Conservation (phyloP, 768 basidiomycete genomes). For the Boletus reticulatus region DNA sequence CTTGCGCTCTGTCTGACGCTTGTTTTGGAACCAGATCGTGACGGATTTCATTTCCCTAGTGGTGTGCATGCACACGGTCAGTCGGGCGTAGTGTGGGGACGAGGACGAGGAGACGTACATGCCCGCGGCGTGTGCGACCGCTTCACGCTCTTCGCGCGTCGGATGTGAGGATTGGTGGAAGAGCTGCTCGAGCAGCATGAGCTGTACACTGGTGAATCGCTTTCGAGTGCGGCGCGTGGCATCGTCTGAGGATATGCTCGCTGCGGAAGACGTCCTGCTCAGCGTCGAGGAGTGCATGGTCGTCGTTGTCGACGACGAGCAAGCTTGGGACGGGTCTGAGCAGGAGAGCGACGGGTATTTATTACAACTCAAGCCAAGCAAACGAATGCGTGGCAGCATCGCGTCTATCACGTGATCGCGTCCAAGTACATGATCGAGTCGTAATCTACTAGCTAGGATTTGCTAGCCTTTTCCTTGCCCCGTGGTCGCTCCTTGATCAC, state of each 20-base stretch:
- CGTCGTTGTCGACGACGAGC: constrained; percentile 4
- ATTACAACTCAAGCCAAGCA: constrained; percentile 17
- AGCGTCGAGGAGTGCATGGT: constrained; percentile 30
- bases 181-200: constrained; percentile 70
- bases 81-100: not conserved
- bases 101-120: constrained; percentile 47
- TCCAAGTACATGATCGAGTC: constrained; percentile 9
- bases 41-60: constrained; percentile 35
- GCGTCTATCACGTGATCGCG: constrained; percentile 33
- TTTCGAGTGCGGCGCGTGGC: constrained; percentile 58
- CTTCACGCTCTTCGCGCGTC: constrained; percentile 70
- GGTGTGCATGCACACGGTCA: constrained; percentile 6
- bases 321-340: not conserved
- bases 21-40: constrained; percentile 37
- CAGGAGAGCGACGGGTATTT: constrained; percentile 20
- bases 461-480: constrained; percentile 49
- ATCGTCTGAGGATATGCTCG: constrained; percentile 56
- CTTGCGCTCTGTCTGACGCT: constrained; percentile 50
- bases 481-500: constrained; percentile 84
- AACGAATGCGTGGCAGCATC: constrained; percentile 29
- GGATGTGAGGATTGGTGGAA: constrained; percentile 73
- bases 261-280: constrained; percentile 54
- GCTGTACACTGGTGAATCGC: constrained; percentile 65
- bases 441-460: not conserved
- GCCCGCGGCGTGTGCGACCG: constrained; percentile 54